Evolutionary conservation across 352 stramenopile genomes (phyloP), one percentile per base, ranked within the genome.

Genomic region (Phytopythium vexans): DNA sequence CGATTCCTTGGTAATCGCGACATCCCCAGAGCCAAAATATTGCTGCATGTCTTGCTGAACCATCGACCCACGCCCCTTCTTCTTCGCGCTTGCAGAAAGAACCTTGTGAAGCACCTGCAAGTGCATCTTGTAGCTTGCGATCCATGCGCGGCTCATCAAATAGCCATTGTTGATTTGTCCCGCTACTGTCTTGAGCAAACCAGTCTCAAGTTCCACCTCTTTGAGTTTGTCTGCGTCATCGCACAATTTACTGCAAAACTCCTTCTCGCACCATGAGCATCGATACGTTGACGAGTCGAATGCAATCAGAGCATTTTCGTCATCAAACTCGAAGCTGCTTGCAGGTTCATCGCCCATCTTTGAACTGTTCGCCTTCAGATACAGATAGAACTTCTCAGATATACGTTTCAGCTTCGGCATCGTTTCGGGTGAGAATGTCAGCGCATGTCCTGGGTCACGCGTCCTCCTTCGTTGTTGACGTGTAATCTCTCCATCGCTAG

Each of bases 121-220:
- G 14, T 89, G 66, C 2, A 41, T 40, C 60, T 92, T 92, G 62
- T 92, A 92, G 54, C 66, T 88, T 41, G 72, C 64, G 21, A 92
- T 82, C 81, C 81, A 92, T 8, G 64, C 70, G 1, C 78, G 74
- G 34, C 81, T 92, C 68, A 92, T 82, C 33, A 89, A 62, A 31
- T 68, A 86, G 3, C 66, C 64, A 10, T 60, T 60, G 2, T 39
- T 6, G 8, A 43, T 68, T 49, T 8, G 58, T 66, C 45, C 46
- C 58, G 15, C 55, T 56, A 57, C 49, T 69, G 54, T 32, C 43
- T 81, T 87, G n/a, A 92, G 52, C 8, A 92, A 40, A n/a, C 54
- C 60, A 11, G 85, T 15, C 38, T 89, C 81, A 8, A 64, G 42
- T 4, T 68, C 49, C 4, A 87, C 62, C 46, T 87, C 66, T 34